Evolutionary conservation across 495 filamentous ascomycete species (phyloP), one percentile per base, ranked within the genome.

Genomic region (Penicillium dipodomyicola): DNA sequence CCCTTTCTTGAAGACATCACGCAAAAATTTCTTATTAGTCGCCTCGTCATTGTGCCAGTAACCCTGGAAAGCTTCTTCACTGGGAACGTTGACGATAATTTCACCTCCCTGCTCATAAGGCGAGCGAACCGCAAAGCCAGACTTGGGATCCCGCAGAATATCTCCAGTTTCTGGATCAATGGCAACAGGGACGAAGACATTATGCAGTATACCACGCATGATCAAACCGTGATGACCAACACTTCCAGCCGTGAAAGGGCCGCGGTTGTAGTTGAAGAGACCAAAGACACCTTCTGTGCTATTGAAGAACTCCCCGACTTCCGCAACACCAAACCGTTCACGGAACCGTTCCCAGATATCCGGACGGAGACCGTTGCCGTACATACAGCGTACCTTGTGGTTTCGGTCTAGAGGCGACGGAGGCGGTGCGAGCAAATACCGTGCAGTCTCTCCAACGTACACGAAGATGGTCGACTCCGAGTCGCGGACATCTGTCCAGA

Each of bases 391-490:
- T 11, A 91, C 78, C 14, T 78, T 80, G 60, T 94, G 89, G 5
- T 83, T 72, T 20, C 75, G 79, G 57, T 94, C 90, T 3, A 79
- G 68, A 1, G 83, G 78, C 2, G 79, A 83, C 0, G 84, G 82
- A 0, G 88, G 87, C 11, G 82, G 80, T 0, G 87, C 83, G 15
- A 94, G 80, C 2, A 94, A 78, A 52, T 92, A 94, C 3, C 89
- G 77, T 25, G 88, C 82, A 0, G 86, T 89, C 67, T 94, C 89
- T 59, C 90, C 89, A n/a, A 94, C 90, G 63, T 94, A 94, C 11
- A 87, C 82, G 67, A 92, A 88, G 54, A 82, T 75, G 1, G 87
- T 92, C 4, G 88, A 80, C 15, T 79, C 68, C 0, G 83, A 86
- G 58, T 88, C 86, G 22, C 84, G 81, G 29, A 91, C 71, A 48